These are phyloP conservation scores for Trichoderma orchidacearum DNA, from an alignment of 495 filamentous ascomycete genomes.

Conservation along the genomic window DNA sequence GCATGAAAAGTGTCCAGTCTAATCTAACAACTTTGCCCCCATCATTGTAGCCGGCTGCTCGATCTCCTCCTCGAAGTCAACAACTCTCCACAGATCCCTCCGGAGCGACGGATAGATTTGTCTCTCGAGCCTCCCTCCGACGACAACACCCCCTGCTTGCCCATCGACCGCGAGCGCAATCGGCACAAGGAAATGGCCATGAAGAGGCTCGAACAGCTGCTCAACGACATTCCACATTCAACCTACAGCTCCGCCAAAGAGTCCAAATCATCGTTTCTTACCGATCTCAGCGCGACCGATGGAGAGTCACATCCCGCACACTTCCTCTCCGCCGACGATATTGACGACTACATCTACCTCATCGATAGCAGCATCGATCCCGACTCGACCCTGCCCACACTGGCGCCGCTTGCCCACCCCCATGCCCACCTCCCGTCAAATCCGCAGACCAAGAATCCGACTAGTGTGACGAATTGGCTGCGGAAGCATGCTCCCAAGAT, in stretches of 20 bases:
- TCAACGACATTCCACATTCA: slow-evolving; percentile 26
- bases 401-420: slow-evolving; percentile 24
- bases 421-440: slow-evolving; percentile 19
- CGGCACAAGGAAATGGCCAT: slow-evolving; percentile 10
- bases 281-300: slow-evolving; percentile 27
- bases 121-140: slow-evolving; percentile 49
- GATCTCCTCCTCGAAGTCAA: slow-evolving; percentile 84
- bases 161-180: slow-evolving; percentile 13
- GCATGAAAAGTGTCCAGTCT: too few relatives aligned
- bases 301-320: slow-evolving; percentile 25
- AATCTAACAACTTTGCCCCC: too few relatives aligned
- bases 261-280: slow-evolving; percentile 20
- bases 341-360: slow-evolving; percentile 64
- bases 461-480: slow-evolving; percentile 85
- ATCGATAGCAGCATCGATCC: slow-evolving; percentile 51
- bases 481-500: slow-evolving; percentile 68
- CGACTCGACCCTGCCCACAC: slow-evolving; percentile 17
- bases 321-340: slow-evolving; percentile 62
- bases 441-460: slow-evolving; percentile 52
- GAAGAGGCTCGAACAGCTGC: slow-evolving; percentile 23
- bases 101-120: slow-evolving; percentile 50
- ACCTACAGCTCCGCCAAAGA: slow-evolving; percentile 22
- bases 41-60: slow-evolving; percentile 48
- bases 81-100: slow-evolving; percentile 57
- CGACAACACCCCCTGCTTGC: slow-evolving; percentile 13